Base-by-base conservation (phyloP, 176 grass and related monocot species). In the Elaeis guineensis region DNA sequence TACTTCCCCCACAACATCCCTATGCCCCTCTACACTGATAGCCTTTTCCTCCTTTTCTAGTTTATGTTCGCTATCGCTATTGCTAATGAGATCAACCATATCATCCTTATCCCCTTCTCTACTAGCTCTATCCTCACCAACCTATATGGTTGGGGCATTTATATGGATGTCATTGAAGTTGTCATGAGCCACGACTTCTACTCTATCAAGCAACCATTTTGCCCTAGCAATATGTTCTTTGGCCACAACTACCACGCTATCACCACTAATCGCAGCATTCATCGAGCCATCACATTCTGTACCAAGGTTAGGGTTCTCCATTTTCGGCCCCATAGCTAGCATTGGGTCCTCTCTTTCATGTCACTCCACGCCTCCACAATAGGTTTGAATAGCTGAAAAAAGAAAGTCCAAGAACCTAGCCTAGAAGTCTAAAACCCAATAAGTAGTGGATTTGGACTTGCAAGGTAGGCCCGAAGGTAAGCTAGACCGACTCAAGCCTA, bases 161-260 rank as follows among this genome's bases (percentile, higher is more conserved):
- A 85, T 49, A 87, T 84, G 5, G 88, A 98, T 70, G 75, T 98
- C 49, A 93, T 98, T 70, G 94, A 93, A 79, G 94, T 98, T 66
- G 94, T 93, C 83, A 85, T 88, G 0, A 88, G 94, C 0, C 94
- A 98, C 57, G 85, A 98, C 74, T 98, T n/a, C n/a, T 93, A 98
- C 79, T 93, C 94, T 6, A 88, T 0, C 89, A 86, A 73, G 85
- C 94, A 22, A 22, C 22, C 24, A 77, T 85, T 98, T 63, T 79
- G 85, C 5, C 94, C 88, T 2, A 82, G 88, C 35, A 88, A 88
- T 56, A 79, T 98, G 25, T 78, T 98, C 61, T 98, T 98, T 59
- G 94, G 88, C 17, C 94, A 93, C 76, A 88, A 98, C 57, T 98
- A 93, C 78, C 81, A 80, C 64, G 92, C 94, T 2, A 15, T 50